phyloP scores from a whole-genome alignment of 2,329 filamentous ascomycete genomes.

The Clonostachys rhizophaga region DNA sequence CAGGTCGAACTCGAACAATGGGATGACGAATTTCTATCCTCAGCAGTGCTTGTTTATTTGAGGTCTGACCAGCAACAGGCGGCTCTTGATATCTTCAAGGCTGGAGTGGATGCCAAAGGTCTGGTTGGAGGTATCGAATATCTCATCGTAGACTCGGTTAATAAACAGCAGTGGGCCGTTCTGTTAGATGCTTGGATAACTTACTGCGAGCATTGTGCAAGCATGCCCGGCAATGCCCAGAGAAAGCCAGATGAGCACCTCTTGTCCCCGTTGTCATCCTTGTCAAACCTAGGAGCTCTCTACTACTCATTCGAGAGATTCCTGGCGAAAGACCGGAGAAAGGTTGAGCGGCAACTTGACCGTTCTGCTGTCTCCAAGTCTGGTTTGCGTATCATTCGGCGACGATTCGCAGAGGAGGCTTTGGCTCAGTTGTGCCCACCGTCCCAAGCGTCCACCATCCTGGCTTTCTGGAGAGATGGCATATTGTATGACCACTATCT shows the following conservation, averaged over 20 bases:
- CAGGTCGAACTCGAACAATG: conserved; percentile 27
- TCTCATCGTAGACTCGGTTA: conserved; percentile 34
- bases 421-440: conserved; percentile 25
- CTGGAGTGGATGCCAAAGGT: conserved; percentile 23
- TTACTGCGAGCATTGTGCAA: conserved; percentile 13
- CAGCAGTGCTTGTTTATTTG: conserved; percentile 35
- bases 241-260: conserved; percentile 10
- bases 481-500: conserved; percentile 39
- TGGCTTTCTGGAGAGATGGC: conserved; percentile 30
- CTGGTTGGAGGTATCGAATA: conserved; percentile 35
- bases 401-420: conserved; percentile 20
- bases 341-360: conserved; percentile 1
- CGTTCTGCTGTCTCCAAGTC: not conserved
- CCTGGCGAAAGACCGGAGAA: conserved; percentile 14
- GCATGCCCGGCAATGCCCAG: not conserved
- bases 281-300: conserved; percentile 15
- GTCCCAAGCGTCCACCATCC: conserved; percentile 25
- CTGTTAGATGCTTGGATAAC: conserved; percentile 28
- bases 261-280: conserved; percentile 13
- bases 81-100: conserved; percentile 33
- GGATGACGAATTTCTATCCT: conserved; percentile 31
- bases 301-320: conserved; percentile 26
- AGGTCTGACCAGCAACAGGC: conserved; percentile 26
- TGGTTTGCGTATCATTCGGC: conserved; percentile 16
- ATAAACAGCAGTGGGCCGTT: conserved; percentile 24